These are phyloP conservation scores for Rhizomucor pusillus DNA, from an alignment of 371 early-diverging fungal species.

Conservation along the genomic window DNA sequence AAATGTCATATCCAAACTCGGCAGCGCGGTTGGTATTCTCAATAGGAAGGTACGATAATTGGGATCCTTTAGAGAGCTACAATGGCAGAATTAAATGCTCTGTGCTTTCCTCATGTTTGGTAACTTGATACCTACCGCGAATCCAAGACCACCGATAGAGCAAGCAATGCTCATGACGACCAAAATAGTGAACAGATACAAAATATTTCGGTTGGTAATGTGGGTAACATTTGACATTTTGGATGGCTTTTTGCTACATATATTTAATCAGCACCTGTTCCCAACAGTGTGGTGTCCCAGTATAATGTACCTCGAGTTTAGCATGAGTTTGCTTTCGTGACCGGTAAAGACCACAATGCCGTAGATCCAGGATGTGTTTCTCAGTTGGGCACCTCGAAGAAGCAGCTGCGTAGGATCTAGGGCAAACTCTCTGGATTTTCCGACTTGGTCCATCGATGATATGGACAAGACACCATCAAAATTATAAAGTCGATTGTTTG, in stretches of 20 bases:
- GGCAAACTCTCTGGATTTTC: slow-evolving; percentile 54
- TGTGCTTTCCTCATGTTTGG: too few relatives aligned
- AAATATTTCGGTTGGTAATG: slow-evolving; percentile 90
- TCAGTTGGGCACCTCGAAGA: slow-evolving; percentile 77
- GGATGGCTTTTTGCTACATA: slow-evolving; percentile 44
- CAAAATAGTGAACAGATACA: slow-evolving; percentile 86
- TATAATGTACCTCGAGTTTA: slow-evolving; percentile 79
- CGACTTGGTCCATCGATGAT: slow-evolving; percentile 33
- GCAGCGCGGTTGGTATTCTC: too few relatives aligned
- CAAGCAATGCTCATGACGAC: slow-evolving; percentile 81
- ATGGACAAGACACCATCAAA: slow-evolving; percentile 73
- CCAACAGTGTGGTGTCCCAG: too few relatives aligned
- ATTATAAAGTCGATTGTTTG: slow-evolving; percentile 86
- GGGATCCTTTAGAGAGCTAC: slow-evolving; percentile 5
- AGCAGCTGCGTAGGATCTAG: slow-evolving; percentile 78
- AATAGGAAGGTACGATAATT: too few relatives aligned
- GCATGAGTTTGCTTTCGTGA: slow-evolving; percentile 87
- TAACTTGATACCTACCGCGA: slow-evolving; percentile 33
- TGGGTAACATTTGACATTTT: slow-evolving; percentile 67
- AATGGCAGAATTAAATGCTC: background rate
- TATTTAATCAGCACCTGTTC: background rate
- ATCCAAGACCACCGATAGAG: slow-evolving; percentile 68
- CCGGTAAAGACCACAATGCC: slow-evolving; percentile 84
- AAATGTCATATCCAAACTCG: slow-evolving; percentile 66
- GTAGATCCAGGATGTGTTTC: slow-evolving; percentile 86